These are phyloP conservation scores for Monilinia fructicola DNA, from an alignment of 2,329 filamentous ascomycete species.

Conservation along the genomic window DNA sequence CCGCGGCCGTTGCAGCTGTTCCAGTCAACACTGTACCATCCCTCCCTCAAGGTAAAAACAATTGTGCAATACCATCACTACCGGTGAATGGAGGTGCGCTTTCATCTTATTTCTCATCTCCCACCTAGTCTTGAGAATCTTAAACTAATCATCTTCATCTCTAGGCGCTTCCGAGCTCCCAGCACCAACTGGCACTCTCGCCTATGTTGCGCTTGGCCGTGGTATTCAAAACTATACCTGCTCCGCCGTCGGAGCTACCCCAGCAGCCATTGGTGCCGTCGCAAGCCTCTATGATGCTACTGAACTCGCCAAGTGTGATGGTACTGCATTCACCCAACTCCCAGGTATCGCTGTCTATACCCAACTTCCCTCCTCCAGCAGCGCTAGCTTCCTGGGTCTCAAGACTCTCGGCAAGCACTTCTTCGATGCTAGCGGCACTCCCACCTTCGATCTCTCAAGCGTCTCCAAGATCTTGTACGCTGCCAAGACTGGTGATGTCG, in stretches of 20 bases:
- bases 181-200: slow-evolving; percentile 33
- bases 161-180: slow-evolving; percentile 34
- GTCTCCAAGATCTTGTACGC: slow-evolving; percentile 32
- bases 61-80: slow-evolving; percentile 4
- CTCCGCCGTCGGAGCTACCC: slow-evolving; percentile 26
- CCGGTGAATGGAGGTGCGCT: slow-evolving; percentile 18
- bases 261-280: slow-evolving; percentile 36
- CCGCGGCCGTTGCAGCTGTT: slow-evolving; percentile 10
- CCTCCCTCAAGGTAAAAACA: neutral
- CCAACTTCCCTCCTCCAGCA: slow-evolving; percentile 23
- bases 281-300: slow-evolving; percentile 40
- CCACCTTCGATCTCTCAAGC: slow-evolving; percentile 36
- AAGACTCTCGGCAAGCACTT: slow-evolving; percentile 35
- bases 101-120: neutral
- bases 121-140: neutral
- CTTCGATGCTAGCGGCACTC: slow-evolving; percentile 36
- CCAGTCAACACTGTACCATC: neutral
- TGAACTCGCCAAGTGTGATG: slow-evolving; percentile 28
- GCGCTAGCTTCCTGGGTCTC: slow-evolving; percentile 22
- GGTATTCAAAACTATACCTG: slow-evolving; percentile 42
- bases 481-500: slow-evolving; percentile 30
- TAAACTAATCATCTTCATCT: slow-evolving; percentile 9
- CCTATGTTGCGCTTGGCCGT: slow-evolving; percentile 38
- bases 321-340: slow-evolving; percentile 27
- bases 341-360: slow-evolving; percentile 31